Evolutionary conservation across 768 basidiomycete species (phyloP), one percentile per base, ranked within the genome.

Genomic region (Tremella yokohamensis): DNA sequence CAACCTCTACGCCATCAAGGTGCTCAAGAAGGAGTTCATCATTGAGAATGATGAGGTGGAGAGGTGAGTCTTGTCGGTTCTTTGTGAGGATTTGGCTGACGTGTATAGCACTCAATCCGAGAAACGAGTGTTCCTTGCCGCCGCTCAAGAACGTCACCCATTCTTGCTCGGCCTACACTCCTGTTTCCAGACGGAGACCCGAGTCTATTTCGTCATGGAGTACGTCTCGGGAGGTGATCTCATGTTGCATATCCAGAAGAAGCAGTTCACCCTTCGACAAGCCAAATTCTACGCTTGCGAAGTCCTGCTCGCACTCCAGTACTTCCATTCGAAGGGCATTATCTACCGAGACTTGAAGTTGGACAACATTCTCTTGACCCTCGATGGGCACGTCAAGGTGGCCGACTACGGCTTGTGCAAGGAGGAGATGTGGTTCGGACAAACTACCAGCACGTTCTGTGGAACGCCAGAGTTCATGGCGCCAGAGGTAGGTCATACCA

Each of bases 391-490:
- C 73, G 89, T 99, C 68, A 98, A 98, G 78, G 92, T 99, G 13
- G 96, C 92, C 52, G 96, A 98, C 81, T 99, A 98, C 76, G 96
- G 96, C 78, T 81, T 99, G 45, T 99, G 96, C 79, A 99, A 99
- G 76, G 96, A 98, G 74, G 90, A 98, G 18, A 98, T 99, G 94
- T 93, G 90, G 89, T 85, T 82, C 65, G 92, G 92, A 15, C 85
- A 87, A 69, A 97, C 93, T 19, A 99, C 96, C 2, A 91, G 90
- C 77, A 99, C 96, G 2, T 99, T 99, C 79, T 99, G 96, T 79
- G 96, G 96, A 52, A 99, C 96, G 16, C 96, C 96, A 0, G 96
- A 99, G 76, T 98, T 98, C 78, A 98, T 99, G 96, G 96, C 96
- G 19, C 96, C 96, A 2, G 96, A 99, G 83, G 94, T 93, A 59